Conservation (phyloP, 345 rosid species). For the Turnera subulata region DNA sequence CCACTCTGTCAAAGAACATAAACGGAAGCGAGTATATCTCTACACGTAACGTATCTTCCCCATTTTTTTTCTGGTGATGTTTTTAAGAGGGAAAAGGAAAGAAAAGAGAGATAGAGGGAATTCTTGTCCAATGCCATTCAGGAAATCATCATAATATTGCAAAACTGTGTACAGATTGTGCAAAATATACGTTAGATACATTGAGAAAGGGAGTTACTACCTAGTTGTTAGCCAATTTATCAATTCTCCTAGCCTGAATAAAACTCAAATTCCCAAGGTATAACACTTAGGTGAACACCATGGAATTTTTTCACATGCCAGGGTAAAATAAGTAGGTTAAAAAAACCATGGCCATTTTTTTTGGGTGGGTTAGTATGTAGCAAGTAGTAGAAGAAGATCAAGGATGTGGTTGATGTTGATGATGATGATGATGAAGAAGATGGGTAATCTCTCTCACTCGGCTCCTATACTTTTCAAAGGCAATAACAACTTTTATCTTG, state of each 20-base stretch:
- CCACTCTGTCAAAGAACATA: too few species aligned
- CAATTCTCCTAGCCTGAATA: conserved; percentile 9
- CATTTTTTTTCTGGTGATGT: too few species aligned
- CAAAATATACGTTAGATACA: conserved; percentile 40
- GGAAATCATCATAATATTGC: conserved; percentile 9
- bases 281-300: conserved; percentile 1
- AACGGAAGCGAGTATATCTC: too few species aligned
- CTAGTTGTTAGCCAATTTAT: conserved; percentile 26
- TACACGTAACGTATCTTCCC: too few species aligned
- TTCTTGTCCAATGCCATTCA: too few species aligned
- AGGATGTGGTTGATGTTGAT: too few species aligned
- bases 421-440: too few species aligned
- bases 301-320: conserved; percentile 8
- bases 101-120: too few species aligned
- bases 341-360: conserved; percentile 13
- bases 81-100: too few species aligned
- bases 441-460: too few species aligned
- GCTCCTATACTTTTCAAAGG: neutral
- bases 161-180: conserved; percentile 35
- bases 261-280: conserved; percentile 17
- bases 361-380: too few species aligned
- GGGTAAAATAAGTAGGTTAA: neutral
- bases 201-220: conserved; percentile 3
- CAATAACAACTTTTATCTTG: neutral
- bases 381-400: too few species aligned